Evolutionary conservation across 2,329 filamentous ascomycete species (phyloP).

Genomic region (Seiridium cupressi): DNA sequence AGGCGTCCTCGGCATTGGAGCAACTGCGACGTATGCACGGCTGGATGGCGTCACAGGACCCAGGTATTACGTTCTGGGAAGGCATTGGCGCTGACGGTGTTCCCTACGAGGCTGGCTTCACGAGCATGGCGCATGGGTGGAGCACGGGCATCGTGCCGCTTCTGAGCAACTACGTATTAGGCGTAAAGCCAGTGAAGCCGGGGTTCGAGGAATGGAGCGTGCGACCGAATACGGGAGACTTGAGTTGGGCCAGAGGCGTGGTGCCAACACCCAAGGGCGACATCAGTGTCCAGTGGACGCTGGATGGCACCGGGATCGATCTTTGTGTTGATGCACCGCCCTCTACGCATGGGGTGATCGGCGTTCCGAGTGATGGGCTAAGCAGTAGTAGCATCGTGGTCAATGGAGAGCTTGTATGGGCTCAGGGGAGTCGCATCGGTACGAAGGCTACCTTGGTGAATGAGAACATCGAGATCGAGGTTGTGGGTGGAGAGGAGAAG

Average conservation of each 20-base stretch:
- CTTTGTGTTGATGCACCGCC: conserved; percentile 30
- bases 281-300: conserved; percentile 37
- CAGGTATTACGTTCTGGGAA: conserved; percentile 48
- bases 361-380: conserved; percentile 12
- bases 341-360: conserved; percentile 25
- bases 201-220: conserved; percentile 42
- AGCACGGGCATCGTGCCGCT: conserved; percentile 48
- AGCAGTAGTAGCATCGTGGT: background rate
- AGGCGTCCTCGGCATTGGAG: conserved; percentile 36
- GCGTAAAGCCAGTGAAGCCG: conserved; percentile 40
- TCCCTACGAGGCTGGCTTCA: conserved; percentile 44
- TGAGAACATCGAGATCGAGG: conserved; percentile 2
- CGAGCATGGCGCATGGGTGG: conserved; percentile 51
- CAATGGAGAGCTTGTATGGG: conserved; percentile 5
- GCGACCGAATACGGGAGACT: conserved; percentile 30
- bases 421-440: background rate
- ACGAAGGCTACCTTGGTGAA: conserved; percentile 1
- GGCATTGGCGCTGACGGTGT: conserved; percentile 41
- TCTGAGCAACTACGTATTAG: conserved; percentile 43
- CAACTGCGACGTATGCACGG: conserved; percentile 46
- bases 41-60: conserved; percentile 47
- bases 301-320: conserved; percentile 15
- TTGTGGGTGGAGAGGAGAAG: background rate
- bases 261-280: conserved; percentile 40
- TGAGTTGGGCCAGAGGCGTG: conserved; percentile 41